Base-by-base conservation (phyloP, 179 eudicot genomes). In the Vitellaria paradoxa region DNA sequence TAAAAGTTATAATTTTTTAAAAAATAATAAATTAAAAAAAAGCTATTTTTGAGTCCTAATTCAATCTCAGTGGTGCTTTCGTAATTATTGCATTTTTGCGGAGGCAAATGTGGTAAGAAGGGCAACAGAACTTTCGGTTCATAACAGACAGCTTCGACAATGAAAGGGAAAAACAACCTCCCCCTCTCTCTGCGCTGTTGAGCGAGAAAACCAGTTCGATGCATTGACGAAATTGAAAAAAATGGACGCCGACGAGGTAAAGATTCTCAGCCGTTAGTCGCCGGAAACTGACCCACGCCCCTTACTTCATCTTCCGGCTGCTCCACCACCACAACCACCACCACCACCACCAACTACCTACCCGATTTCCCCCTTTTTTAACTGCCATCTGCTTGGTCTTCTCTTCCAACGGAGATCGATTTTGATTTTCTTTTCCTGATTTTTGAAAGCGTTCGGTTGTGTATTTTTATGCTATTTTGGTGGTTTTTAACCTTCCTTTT, bases 111-210 rank as follows among this genome's bases (percentile, higher is more conserved):
- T 47, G 20, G 86, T 81, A 68, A 70, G 1, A 40, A 61, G 45
- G 7, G 11, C 61, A 67, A 74, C 73, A 74, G 77, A 79, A 82
- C 79, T 80, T 83, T 87, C 87, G 79, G 91, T 90, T 90, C 88
- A 80, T 88, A 90, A 90, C 93, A 90, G 91, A 90, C 90, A 84
- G 87, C 86, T 83, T 79, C 82, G 79, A 65, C 85, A 73, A 76
- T 77, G 77, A 82, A 73, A 79, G 76, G 72, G 76, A 78, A 52
- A 50, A 49, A 63, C 74, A 42, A 63, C 83, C 72, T 56, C 56
- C 50, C 24, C 18, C 76, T 55, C 59, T 59, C 66, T 56, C 40
- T 59, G 6, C 9, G 47, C 53, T 67, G 76, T 15, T 4, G 6
- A 76, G 66, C 9, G 12, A 24, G 45, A 62, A 30, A 76, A 65